These are phyloP conservation scores for Nakazawaea wyomingensis DNA, from an alignment of 805 yeast genomes.

Conservation along the genomic window DNA sequence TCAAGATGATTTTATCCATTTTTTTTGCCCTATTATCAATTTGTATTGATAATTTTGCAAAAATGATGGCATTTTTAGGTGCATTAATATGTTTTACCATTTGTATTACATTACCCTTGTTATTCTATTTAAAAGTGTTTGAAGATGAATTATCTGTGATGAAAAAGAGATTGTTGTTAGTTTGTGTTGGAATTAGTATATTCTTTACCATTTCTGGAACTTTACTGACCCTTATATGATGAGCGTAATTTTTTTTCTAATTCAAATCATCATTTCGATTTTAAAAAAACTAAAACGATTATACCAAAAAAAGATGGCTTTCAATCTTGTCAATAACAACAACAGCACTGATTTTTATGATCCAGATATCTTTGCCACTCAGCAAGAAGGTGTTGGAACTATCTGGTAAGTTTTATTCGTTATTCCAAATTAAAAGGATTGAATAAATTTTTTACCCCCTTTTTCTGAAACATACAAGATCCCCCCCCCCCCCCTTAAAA, in stretches of 20 bases:
- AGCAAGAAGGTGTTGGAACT: conserved; percentile 22
- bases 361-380: neutral
- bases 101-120: conserved; percentile 73
- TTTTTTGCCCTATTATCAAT: conserved; percentile 41
- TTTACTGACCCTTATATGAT: conserved; percentile 38
- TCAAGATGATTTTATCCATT: conserved; percentile 36
- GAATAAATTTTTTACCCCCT: too few species aligned
- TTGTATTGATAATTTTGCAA: conserved; percentile 78
- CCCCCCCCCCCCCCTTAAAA: neutral
- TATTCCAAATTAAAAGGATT: too few species aligned
- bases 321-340: neutral
- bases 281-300: neutral
- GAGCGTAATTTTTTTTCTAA: too few species aligned
- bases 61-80: conserved; percentile 76
- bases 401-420: conserved; percentile 22
- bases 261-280: too few species aligned
- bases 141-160: conserved; percentile 32
- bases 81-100: conserved; percentile 74
- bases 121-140: conserved; percentile 62
- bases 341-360: neutral
- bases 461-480: neutral
- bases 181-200: conserved; percentile 40
- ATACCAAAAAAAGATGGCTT: neutral
- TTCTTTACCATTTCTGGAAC: conserved; percentile 56
- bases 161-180: conserved; percentile 35